Conservation (phyloP, 1,284 basidiomycete genomes). For the Trichosporon asahii region DNA sequence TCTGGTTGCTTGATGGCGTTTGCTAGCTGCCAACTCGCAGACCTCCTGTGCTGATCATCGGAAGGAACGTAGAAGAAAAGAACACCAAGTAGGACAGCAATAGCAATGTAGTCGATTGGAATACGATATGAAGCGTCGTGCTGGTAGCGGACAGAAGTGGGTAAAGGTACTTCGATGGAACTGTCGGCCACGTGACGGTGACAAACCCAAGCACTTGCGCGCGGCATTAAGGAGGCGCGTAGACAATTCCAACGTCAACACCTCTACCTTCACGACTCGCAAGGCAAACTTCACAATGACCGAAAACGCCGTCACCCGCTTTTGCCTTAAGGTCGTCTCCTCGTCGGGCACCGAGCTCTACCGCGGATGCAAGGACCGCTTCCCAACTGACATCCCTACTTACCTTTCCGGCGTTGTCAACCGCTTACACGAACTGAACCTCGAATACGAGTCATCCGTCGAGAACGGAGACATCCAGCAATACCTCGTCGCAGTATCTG, state of each 20-base stretch:
- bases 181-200: no score
- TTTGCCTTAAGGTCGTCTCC: neutral
- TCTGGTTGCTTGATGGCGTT: neutral
- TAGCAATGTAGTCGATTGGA: no score
- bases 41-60: no score
- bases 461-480: neutral
- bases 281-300: neutral
- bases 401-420: neutral
- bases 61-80: no score
- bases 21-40: neutral
- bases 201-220: no score
- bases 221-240: no score
- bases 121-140: no score
- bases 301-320: neutral
- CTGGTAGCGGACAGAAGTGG: no score
- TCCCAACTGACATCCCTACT: neutral
- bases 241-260: no score
- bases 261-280: no score
- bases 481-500: neutral
- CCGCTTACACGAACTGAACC: neutral
- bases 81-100: no score
- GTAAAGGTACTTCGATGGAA: no score
- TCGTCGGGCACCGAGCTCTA: neutral
- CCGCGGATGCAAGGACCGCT: neutral
- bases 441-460: neutral